Percentiles rank a stretch among this genome's conserved stretches.
phyloP scores from a whole-genome alignment of 495 filamentous ascomycete genomes.

The Neurospora cerealis region DNA sequence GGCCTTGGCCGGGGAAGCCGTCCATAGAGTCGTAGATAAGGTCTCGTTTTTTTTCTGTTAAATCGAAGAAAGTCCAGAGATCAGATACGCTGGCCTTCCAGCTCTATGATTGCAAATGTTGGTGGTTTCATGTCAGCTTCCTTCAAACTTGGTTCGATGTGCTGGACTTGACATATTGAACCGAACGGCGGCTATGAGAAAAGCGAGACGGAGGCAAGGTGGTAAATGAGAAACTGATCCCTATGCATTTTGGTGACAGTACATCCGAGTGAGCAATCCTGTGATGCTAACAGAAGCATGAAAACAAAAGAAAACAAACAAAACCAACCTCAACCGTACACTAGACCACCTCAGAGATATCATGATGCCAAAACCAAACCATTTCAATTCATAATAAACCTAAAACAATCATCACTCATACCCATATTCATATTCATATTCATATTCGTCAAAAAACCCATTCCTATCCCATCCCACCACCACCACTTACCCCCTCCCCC shows the following conservation, averaged over 20 bases:
- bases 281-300: not conserved
- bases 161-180: not conserved
- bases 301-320: not conserved
- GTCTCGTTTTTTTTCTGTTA: not conserved
- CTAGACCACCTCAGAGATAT: not conserved
- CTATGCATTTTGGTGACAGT: not conserved
- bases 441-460: not conserved
- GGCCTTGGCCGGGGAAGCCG: not conserved
- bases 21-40: not conserved
- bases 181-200: not conserved
- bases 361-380: not conserved
- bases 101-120: not conserved
- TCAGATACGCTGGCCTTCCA: not conserved
- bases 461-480: not conserved
- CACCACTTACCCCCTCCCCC: slow-evolving; percentile 5
- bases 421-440: not conserved
- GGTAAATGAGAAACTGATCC: not conserved
- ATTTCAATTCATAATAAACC: not conserved
- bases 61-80: not conserved
- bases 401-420: not conserved
- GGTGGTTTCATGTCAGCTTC: not conserved
- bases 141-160: not conserved
- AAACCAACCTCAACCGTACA: not conserved
- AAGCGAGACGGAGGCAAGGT: not conserved
- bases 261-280: not conserved